phyloP scores from a whole-genome alignment of 768 basidiomycete genomes.

The Amanita muscaria region DNA sequence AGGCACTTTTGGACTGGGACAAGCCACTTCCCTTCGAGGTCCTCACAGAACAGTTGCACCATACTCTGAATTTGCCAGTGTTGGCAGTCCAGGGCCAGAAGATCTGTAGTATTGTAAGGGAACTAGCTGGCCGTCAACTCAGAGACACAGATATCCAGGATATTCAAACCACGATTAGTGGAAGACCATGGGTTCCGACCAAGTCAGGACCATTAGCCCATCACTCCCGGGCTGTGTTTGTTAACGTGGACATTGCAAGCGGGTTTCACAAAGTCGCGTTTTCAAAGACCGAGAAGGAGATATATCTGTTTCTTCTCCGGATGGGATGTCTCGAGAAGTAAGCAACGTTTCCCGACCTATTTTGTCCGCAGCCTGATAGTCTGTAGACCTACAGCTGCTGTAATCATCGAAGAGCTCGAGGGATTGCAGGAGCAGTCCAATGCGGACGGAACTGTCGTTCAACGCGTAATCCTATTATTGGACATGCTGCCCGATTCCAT shows the following conservation, averaged over 20 bases:
- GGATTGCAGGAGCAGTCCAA: constrained; percentile 10
- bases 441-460: constrained; percentile 11
- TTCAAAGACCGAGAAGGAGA: constrained; percentile 12
- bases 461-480: constrained; percentile 22
- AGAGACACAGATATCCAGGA: constrained; percentile 10
- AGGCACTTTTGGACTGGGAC: constrained; percentile 31
- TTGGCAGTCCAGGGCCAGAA: constrained; percentile 9
- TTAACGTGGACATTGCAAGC: not conserved
- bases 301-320: constrained; percentile 17
- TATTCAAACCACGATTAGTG: constrained; percentile 13
- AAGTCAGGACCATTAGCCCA: not conserved
- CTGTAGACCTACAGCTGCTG: constrained; percentile 25
- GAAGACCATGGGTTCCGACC: constrained; percentile 27
- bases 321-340: constrained; percentile 35
- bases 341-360: not conserved
- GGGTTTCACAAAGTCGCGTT: constrained; percentile 21
- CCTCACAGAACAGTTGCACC: constrained; percentile 26
- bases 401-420: constrained; percentile 21
- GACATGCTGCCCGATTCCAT: constrained; percentile 19
- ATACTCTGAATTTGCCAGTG: constrained; percentile 12
- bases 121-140: constrained; percentile 20
- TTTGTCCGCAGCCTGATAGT: not conserved
- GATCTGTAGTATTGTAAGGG: constrained; percentile 21
- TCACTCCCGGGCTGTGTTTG: constrained; percentile 3
- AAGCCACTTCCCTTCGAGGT: constrained; percentile 21